phyloP scores from a whole-genome alignment of 805 yeast genomes.

The Candida orba region DNA sequence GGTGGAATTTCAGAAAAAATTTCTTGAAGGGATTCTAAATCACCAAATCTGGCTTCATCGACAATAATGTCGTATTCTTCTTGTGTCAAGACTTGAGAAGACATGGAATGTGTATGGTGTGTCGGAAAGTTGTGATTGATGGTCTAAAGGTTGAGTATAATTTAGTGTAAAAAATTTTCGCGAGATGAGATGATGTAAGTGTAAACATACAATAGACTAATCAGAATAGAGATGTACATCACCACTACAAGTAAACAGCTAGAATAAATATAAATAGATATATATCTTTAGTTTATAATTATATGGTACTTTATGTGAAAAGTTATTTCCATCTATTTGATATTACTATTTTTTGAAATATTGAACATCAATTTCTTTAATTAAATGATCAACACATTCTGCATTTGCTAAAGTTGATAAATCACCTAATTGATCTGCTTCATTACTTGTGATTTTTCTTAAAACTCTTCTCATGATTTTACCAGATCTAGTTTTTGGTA shows the following conservation, averaged over 20 bases:
- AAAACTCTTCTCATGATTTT: conserved; percentile 97
- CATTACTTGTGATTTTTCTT: conserved; percentile 88
- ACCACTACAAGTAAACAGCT: no score
- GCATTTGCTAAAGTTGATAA: conserved; percentile 86
- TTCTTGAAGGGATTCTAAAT: conserved; percentile 63
- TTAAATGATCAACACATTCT: conserved; percentile 68
- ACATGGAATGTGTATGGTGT: neutral
- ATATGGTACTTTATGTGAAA: neutral
- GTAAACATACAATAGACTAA: no score
- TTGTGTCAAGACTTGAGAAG: conserved; percentile 34
- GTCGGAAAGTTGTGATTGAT: neutral
- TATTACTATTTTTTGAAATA: conserved; percentile 12
- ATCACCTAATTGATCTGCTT: conserved; percentile 90
- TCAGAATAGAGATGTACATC: no score
- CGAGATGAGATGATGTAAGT: no score
- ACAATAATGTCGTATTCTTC: conserved; percentile 81
- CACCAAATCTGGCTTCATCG: conserved; percentile 84
- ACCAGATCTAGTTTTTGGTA: conserved; percentile 98
- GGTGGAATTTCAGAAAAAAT: conserved; percentile 56
- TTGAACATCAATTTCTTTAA: conserved; percentile 45
- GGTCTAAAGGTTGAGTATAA: neutral
- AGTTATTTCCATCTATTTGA: neutral
- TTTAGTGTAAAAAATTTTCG: no score
- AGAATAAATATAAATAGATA: neutral
- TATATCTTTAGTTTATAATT: neutral